Evolutionary conservation across 768 basidiomycete species (phyloP).

Genomic region (Boletus vermiculosoides): DNA sequence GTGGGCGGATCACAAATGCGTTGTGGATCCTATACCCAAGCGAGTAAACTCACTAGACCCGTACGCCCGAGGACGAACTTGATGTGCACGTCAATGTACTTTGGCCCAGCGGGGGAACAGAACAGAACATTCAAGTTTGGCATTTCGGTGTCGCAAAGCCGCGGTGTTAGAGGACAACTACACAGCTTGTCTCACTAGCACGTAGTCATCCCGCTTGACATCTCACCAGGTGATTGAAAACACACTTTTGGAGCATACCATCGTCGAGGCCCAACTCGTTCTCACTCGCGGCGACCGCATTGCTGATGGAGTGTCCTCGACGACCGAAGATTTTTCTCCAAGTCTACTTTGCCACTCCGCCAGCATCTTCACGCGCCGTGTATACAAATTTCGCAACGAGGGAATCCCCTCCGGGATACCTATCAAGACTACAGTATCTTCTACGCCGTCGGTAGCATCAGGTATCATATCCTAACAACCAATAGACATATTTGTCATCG

Average conservation of each 20-base stretch:
- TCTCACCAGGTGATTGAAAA: background rate
- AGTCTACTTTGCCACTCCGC: too few relatives aligned
- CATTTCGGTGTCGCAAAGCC: constrained; percentile 2
- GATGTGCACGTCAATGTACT: constrained; percentile 19
- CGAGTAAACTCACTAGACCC: constrained; percentile 12
- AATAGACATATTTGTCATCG: background rate
- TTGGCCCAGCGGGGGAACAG: constrained; percentile 8
- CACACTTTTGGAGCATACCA: background rate
- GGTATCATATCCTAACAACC: too few relatives aligned
- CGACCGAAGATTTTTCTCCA: too few relatives aligned
- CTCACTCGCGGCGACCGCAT: too few relatives aligned
- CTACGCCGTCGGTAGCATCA: too few relatives aligned
- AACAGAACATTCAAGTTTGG: background rate
- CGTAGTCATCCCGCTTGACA: background rate
- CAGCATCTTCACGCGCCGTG: too few relatives aligned
- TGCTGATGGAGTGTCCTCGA: too few relatives aligned
- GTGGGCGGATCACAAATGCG: background rate
- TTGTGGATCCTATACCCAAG: constrained; percentile 7
- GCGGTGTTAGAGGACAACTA: too few relatives aligned
- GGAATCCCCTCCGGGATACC: too few relatives aligned
- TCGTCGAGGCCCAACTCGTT: too few relatives aligned
- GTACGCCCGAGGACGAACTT: background rate
- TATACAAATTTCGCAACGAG: too few relatives aligned
- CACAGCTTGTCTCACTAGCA: background rate
- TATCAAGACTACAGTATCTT: too few relatives aligned